phyloP scores from a whole-genome alignment of 148 eudicot species.

The Oxyria digyna region DNA sequence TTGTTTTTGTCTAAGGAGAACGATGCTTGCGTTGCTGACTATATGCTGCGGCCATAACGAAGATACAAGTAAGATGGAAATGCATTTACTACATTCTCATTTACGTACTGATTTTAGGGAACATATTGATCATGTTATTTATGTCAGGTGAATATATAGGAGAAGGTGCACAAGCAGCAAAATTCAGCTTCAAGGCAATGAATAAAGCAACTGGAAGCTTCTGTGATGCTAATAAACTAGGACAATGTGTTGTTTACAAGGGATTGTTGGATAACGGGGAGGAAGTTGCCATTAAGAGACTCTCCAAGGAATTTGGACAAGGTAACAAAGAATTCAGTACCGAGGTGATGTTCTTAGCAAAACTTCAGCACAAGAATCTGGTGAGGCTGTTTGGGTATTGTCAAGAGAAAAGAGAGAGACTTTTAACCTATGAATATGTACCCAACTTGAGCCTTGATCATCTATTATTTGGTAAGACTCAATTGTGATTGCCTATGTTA shows the following conservation, averaged over 20 bases:
- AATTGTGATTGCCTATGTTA: too few relatives aligned
- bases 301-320: conserved; percentile 30
- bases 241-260: conserved; percentile 8
- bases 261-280: conserved; percentile 24
- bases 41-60: too few relatives aligned
- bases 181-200: neutral
- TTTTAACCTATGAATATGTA: conserved; percentile 29
- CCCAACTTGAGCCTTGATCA: conserved; percentile 35
- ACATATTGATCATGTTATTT: too few relatives aligned
- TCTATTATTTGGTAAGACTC: conserved; percentile 30
- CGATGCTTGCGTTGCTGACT: neutral
- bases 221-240: neutral
- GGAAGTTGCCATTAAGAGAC: conserved; percentile 32
- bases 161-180: neutral
- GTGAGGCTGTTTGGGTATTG: conserved; percentile 31
- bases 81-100: too few relatives aligned
- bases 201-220: neutral
- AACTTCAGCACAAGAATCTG: conserved; percentile 35
- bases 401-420: conserved; percentile 21
- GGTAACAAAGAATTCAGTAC: conserved; percentile 34
- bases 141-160: neutral
- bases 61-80: too few relatives aligned
- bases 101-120: too few relatives aligned
- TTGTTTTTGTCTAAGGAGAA: neutral
- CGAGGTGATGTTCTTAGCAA: conserved; percentile 29